Percentiles rank a stretch among this genome's conserved stretches.
These are phyloP conservation scores for Paraconiothyrium sp. DNA, from an alignment of 2,329 filamentous ascomycete species.

Conservation along the genomic window DNA sequence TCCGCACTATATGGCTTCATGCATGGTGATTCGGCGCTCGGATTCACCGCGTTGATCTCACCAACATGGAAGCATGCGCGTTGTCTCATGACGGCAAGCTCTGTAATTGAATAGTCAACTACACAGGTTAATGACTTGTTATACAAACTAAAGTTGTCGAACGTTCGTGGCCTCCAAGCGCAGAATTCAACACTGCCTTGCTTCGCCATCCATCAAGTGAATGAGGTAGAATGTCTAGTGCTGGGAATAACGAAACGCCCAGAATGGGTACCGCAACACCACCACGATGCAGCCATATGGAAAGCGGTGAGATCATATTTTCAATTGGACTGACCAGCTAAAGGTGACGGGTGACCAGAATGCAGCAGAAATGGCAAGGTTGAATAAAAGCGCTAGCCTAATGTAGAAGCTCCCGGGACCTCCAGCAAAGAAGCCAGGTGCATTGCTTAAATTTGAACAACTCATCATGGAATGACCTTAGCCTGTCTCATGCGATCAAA, in stretches of 20 bases:
- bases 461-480: slow-evolving; percentile 49
- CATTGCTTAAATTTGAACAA: neutral
- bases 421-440: neutral
- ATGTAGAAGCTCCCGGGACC: neutral
- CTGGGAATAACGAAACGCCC: neutral
- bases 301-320: no score
- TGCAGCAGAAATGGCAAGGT: neutral
- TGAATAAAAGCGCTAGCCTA: neutral
- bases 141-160: no score
- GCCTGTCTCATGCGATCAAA: slow-evolving; percentile 56
- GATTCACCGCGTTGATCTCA: neutral
- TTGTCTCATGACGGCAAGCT: neutral
- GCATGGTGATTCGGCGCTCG: neutral
- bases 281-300: no score
- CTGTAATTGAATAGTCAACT: no score
- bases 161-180: neutral
- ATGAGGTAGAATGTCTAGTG: neutral
- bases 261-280: no score
- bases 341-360: no score
- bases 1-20: neutral
- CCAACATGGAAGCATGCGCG: neutral
- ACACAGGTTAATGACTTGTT: neutral
- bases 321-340: no score
- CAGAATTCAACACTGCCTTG: neutral
- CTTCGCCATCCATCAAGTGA: neutral